Conservation (phyloP, 2,329 filamentous ascomycete species). For the Fusarium albidum region DNA sequence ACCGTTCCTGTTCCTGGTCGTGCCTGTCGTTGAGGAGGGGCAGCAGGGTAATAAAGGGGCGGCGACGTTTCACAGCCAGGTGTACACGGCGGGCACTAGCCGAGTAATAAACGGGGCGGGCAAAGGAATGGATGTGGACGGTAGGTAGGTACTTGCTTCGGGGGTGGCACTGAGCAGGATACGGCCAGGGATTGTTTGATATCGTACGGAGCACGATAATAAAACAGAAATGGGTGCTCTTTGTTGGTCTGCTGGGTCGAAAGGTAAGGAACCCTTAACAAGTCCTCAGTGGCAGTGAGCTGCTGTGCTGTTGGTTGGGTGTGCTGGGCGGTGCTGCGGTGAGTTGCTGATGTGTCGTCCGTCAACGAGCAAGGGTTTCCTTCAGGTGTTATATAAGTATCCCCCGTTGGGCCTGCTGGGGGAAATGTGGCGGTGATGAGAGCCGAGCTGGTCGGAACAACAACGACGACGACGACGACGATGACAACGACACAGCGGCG, state of each 20-base stretch:
- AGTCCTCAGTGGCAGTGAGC: too few relatives aligned
- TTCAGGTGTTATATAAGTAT: background rate
- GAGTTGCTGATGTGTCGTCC: background rate
- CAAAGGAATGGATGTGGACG: too few relatives aligned
- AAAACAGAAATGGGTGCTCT: too few relatives aligned
- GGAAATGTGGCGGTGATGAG: conserved; percentile 25
- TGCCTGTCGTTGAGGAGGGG: background rate
- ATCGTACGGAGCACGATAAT: conserved; percentile 5
- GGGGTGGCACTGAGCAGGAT: conserved; percentile 29
- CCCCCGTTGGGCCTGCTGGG: background rate
- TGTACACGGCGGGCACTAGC: conserved; percentile 36
- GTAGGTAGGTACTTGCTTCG: background rate
- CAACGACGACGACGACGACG: conserved; percentile 3
- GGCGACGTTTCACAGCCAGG: conserved; percentile 40
- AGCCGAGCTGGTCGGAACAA: too few relatives aligned
- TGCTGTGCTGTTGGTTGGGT: too few relatives aligned
- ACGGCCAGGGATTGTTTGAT: conserved; percentile 11
- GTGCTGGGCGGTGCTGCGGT: background rate
- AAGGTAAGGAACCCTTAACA: too few relatives aligned
- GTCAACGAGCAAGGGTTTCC: conserved; percentile 4
- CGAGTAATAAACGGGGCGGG: conserved; percentile 28
- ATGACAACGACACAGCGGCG: conserved; percentile 5
- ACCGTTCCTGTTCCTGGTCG: background rate
- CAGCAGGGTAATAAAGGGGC: conserved; percentile 32
- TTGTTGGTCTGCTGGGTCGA: too few relatives aligned